Base-by-base conservation (phyloP, 352 stramenopile genomes). In the Phytophthora cryptogea region DNA sequence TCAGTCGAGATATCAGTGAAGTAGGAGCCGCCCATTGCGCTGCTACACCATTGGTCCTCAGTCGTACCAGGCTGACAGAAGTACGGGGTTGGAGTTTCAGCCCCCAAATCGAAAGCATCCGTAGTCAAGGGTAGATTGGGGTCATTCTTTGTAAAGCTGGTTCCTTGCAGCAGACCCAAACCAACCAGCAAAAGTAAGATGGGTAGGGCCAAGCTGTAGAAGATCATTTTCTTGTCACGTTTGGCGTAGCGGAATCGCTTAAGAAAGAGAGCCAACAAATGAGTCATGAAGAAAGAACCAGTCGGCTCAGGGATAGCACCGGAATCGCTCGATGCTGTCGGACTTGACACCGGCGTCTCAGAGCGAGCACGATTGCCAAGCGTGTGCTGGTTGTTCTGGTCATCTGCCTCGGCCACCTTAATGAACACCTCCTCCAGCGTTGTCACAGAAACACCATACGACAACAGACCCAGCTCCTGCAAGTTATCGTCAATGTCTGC, bases 361-460 rank as follows among this genome's bases (percentile, higher is more conserved):
- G 35, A 26, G 1, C 41, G 62, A 49, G 36, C 54, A 8, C 63
- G 45, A n/a, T 76, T 77, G 8, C 39, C 58, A 23, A 82, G 54
- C 8, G 67, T 85, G 48, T 78, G 66, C 48, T 79, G 70, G 26
- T 84, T 64, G 23, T 36, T 62, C 14, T 79, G 56, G 31, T 78
- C 74, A 41, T 66, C 49, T 16, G 52, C 52, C 36, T 86, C 76
- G 0, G 80, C 81, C 23, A 92, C 76, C 37, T 89, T 92, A 37
- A 93, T 80, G 51, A 93, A 93, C 31, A 93, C 84, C 54, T 92
- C 78, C 46, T 93, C 84, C n/a, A 93, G 35, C 8, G 84, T 89
- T 0, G 84, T 90, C 10, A 98, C 95, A n/a, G 88, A 94, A 33
- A 85, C 65, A 26, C 70, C 71, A 40, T 84, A 88, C n/a, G 70